Conservation (phyloP, 345 rosid genomes). For the Erysimum cheiranthoides region DNA sequence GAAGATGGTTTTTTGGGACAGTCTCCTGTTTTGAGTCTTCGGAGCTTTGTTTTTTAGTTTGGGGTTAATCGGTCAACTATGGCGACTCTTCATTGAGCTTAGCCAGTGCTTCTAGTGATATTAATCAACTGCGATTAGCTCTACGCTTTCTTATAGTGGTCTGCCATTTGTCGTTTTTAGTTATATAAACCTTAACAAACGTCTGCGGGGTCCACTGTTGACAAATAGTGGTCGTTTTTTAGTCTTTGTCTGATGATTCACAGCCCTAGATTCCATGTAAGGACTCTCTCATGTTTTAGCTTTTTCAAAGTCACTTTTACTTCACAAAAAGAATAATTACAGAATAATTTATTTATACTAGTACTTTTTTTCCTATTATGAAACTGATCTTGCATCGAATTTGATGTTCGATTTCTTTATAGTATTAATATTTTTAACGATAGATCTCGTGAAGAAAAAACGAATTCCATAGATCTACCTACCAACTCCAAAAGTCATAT, state of each 20-base stretch:
- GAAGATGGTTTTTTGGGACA: conserved; percentile 1
- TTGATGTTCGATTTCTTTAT: not conserved
- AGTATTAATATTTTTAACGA: conserved; percentile 5
- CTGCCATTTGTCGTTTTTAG: conserved; percentile 27
- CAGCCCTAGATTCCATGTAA: conserved; percentile 24
- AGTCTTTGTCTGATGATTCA: not conserved
- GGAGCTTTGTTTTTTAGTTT: not conserved
- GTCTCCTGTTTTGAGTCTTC: conserved; percentile 29
- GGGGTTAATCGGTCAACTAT: conserved; percentile 41
- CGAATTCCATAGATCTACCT: conserved; percentile 1
- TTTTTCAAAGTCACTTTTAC: not conserved
- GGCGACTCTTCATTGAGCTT: conserved; percentile 41
- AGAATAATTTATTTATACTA: not conserved
- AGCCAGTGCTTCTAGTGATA: conserved; percentile 16
- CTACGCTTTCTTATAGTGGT: conserved; percentile 22
- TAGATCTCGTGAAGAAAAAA: conserved; percentile 7
- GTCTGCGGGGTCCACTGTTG: not conserved
- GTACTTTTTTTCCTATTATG: not conserved
- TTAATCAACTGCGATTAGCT: not conserved
- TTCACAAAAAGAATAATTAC: not conserved
- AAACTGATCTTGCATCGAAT: conserved; percentile 8
- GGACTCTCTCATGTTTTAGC: not conserved
- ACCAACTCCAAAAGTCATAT: not conserved
- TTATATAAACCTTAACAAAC: conserved; percentile 5
- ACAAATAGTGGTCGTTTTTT: not conserved